Base-by-base conservation (phyloP, 2,329 filamentous ascomycete species). In the Trichoderma pleuroti region DNA sequence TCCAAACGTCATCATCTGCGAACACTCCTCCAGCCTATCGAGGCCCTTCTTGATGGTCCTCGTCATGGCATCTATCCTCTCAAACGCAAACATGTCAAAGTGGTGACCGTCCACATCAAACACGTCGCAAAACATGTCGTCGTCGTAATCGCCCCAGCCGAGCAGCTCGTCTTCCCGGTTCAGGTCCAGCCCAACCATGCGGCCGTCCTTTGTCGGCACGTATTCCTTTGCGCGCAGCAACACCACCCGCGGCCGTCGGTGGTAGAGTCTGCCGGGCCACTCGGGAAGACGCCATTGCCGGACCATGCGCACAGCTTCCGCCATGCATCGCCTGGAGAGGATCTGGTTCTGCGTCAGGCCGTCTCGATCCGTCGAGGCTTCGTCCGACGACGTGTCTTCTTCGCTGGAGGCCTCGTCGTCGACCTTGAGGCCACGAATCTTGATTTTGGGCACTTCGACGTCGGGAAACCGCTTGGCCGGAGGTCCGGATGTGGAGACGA, bases 21-120 rank as follows among this genome's bases (percentile, higher is more conserved):
- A 63, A 30, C 52, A 52, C 28, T 64, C 26, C n/a, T 72, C 71
- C n/a, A 72, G 32, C 21, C 56, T 68, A 18, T 75, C 72, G 14
- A 75, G 49, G 12, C 72, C 73, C 14, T 62, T 62, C 57, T 67
- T 72, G 5, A 81, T 76, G 14, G 73, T 74, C 59, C 63, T 69
- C 21, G 80, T 77, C 18, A 77, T 80, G 8, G 70, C 76, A 1
- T 72, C 68, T 39, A 80, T 75, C 42, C 76, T 76, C 9, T 76
- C 71, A 52, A 74, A 76, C 2, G 76, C 75, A 74, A 86, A 86
- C 49, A 86, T 77, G 67, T 81, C 81, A 72, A 85, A 88, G 73
- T 88, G 86, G 70, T 87, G 81, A 0, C 86, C 85, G 0, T 85
- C 80, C 2, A 87, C 79, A 12, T 85, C 82, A n/a, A 86, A 71